phyloP scores from a whole-genome alignment of 768 basidiomycete species.

The Crassisporium funariophilum region DNA sequence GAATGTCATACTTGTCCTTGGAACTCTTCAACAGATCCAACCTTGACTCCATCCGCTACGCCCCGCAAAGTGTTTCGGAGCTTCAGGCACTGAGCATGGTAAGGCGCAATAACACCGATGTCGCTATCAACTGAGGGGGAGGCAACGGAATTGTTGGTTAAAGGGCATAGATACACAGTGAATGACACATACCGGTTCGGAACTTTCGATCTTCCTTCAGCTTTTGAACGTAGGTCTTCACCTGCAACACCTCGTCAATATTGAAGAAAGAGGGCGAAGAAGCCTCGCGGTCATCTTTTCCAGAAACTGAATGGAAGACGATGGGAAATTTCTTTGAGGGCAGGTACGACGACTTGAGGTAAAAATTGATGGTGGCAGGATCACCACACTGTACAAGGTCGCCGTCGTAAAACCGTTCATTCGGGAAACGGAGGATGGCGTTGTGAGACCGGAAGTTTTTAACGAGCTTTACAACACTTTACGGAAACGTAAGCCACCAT shows the following conservation, averaged over 20 bases:
- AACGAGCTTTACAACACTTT: slow-evolving; percentile 61
- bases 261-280: slow-evolving; percentile 76
- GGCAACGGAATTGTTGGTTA: not conserved
- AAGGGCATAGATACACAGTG: not conserved
- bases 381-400: slow-evolving; percentile 54
- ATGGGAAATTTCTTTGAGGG: slow-evolving; percentile 55
- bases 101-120: slow-evolving; percentile 65
- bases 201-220: slow-evolving; percentile 36
- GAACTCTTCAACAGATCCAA: slow-evolving; percentile 69
- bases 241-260: slow-evolving; percentile 55
- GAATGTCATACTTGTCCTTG: slow-evolving; percentile 53
- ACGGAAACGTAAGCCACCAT: not conserved
- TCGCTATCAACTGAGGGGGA: slow-evolving; percentile 43
- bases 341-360: slow-evolving; percentile 41
- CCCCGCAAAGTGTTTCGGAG: slow-evolving; percentile 40
- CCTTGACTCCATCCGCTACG: slow-evolving; percentile 47
- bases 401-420: slow-evolving; percentile 56
- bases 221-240: slow-evolving; percentile 49
- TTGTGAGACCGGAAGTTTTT: slow-evolving; percentile 70
- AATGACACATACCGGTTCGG: slow-evolving; percentile 42
- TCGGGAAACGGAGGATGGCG: slow-evolving; percentile 62
- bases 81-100: slow-evolving; percentile 59
- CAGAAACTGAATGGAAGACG: slow-evolving; percentile 60
- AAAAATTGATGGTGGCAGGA: slow-evolving; percentile 39
- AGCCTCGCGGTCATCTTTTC: slow-evolving; percentile 67